Evolutionary conservation across 805 yeast genomes (phyloP).

Genomic region (Debaryomyces hansenii): DNA sequence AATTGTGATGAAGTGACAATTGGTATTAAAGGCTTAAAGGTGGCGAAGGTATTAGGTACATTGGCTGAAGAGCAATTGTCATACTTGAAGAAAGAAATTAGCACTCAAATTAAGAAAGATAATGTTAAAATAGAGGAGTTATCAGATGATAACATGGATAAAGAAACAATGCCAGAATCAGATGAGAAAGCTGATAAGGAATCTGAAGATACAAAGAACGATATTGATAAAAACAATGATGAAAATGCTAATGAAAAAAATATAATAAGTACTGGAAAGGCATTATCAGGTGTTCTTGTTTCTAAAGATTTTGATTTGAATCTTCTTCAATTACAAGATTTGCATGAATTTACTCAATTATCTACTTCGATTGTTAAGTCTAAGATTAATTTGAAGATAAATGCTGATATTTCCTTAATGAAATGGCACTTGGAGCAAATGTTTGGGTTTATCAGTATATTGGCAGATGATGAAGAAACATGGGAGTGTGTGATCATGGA

Average conservation of each 20-base stretch:
- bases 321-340: constrained; percentile 79
- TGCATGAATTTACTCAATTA: constrained; percentile 84
- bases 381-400: constrained; percentile 72
- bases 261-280: constrained; percentile 26
- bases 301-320: constrained; percentile 89
- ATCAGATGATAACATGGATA: constrained; percentile 11
- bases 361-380: constrained; percentile 84
- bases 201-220: constrained; percentile 2
- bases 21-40: constrained; percentile 77
- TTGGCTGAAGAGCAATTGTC: constrained; percentile 46
- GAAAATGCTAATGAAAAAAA: constrained; percentile 10
- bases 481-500: constrained; percentile 49
- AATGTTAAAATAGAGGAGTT: constrained; percentile 35
- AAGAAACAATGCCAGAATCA: constrained; percentile 4
- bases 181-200: constrained; percentile 8
- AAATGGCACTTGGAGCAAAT: constrained; percentile 91
- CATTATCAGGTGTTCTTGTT: constrained; percentile 80
- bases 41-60: constrained; percentile 70
- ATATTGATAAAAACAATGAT: constrained; percentile 2
- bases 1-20: constrained; percentile 80
- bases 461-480: constrained; percentile 51
- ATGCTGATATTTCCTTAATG: constrained; percentile 77
- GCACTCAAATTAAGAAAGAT: constrained; percentile 52
- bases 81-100: constrained; percentile 50
- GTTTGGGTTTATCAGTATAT: constrained; percentile 81